Conservation (phyloP, 139 green algal genomes). For the Chlamydomonas sphaeroides region DNA sequence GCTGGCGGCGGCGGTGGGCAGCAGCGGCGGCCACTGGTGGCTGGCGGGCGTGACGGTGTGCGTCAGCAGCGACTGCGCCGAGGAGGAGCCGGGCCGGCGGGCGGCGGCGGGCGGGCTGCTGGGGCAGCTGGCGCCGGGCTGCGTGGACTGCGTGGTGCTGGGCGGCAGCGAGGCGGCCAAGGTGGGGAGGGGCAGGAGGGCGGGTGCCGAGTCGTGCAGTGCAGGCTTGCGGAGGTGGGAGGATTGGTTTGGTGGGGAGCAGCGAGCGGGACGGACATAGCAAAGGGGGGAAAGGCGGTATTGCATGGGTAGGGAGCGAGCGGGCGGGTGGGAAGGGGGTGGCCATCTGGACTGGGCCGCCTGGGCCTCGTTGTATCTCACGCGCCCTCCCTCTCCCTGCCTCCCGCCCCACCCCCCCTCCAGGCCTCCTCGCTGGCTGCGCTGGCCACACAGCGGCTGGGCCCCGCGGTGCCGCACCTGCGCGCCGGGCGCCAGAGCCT, state of each 20-base stretch:
- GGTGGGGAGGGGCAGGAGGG: neutral
- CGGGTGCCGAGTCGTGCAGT: too few species aligned
- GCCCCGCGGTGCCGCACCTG: neutral
- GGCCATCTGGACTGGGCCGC: too few species aligned
- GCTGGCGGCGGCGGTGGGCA: slow-evolving; percentile 12
- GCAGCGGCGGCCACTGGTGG: neutral
- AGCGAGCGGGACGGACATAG: neutral
- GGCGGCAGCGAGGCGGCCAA: neutral
- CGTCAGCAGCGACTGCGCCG: neutral
- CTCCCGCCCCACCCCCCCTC: neutral
- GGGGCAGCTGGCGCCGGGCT: slow-evolving; percentile 27
- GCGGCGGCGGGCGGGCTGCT: neutral
- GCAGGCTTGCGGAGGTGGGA: too few species aligned
- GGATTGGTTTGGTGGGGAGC: too few species aligned
- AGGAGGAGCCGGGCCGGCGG: slow-evolving; percentile 2
- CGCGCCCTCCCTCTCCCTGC: neutral
- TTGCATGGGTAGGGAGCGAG: too few species aligned
- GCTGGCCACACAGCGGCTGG: neutral
- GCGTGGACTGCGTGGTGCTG: slow-evolving; percentile 31
- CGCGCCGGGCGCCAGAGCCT: neutral
- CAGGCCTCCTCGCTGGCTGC: neutral
- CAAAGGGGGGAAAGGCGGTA: too few species aligned
- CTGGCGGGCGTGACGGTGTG: slow-evolving; percentile 1
- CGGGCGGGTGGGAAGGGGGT: neutral
- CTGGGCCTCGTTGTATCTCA: neutral